Evolutionary conservation across 2,329 filamentous ascomycete genomes (phyloP).

Genomic region (Colletotrichum orbiculare): DNA sequence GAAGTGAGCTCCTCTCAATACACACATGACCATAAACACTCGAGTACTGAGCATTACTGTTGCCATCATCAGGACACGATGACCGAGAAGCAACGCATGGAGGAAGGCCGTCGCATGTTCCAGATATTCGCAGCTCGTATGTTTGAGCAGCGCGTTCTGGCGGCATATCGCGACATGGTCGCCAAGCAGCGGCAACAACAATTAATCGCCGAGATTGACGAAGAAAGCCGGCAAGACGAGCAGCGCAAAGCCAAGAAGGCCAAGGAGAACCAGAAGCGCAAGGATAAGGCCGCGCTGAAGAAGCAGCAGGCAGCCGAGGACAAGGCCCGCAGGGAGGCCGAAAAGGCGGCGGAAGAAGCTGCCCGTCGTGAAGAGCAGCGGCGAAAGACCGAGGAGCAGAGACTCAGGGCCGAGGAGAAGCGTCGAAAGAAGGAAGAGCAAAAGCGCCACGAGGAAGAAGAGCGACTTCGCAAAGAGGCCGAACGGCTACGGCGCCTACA

Average conservation of each 20-base stretch:
- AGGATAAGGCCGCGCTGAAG: slow-evolving; percentile 91
- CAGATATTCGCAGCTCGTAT: slow-evolving; percentile 99
- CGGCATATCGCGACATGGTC: slow-evolving; percentile 98
- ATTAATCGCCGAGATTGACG: slow-evolving; percentile 89
- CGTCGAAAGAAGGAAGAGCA: slow-evolving; percentile 91
- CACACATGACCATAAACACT: slow-evolving; percentile 39
- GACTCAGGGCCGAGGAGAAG: slow-evolving; percentile 87
- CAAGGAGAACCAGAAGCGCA: slow-evolving; percentile 93
- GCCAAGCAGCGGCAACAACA: slow-evolving; percentile 91
- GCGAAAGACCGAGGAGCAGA: slow-evolving; percentile 83
- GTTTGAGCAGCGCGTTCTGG: slow-evolving; percentile 97
- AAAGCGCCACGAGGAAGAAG: slow-evolving; percentile 90
- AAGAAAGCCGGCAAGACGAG: slow-evolving; percentile 80
- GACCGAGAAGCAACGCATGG: slow-evolving; percentile 99
- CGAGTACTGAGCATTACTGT: slow-evolving; percentile 56
- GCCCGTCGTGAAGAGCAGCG: slow-evolving; percentile 80
- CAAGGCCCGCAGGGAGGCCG: slow-evolving; percentile 86
- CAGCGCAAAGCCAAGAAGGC: slow-evolving; percentile 92
- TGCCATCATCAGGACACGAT: slow-evolving; percentile 80
- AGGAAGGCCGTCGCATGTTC: slow-evolving; percentile 98
- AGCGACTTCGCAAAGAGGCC: slow-evolving; percentile 83
- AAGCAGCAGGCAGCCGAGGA: slow-evolving; percentile 92
- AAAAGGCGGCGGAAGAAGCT: slow-evolving; percentile 88
- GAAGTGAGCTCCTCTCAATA: slow-evolving; percentile 52
- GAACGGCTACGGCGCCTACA: slow-evolving; percentile 83